Base-by-base conservation (phyloP, 371 early-diverging fungal genomes). In the Circinella minor region DNA sequence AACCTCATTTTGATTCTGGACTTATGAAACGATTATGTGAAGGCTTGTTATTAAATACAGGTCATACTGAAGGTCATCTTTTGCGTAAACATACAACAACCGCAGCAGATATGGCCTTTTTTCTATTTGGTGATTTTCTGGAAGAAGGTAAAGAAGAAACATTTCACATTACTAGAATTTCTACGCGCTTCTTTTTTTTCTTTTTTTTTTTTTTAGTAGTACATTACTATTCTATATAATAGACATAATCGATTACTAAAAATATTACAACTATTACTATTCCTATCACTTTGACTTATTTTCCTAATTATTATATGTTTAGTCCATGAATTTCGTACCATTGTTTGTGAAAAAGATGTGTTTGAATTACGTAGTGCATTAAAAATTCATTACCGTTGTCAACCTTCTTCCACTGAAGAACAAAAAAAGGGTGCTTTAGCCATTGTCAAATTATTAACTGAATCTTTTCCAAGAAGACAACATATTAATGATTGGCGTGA, bases 71-170 rank as follows among this genome's bases (percentile, higher is more conserved):
- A 65, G 92, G 93, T 47, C 85, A 87, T 49, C 82, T 89, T 18
- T 75, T 93, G 59, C 75, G 86, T 39, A 88, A 88, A 59, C 80
- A 75, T 8, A 78, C 92, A 11, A 91, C 96, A 4, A 81, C 84
- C 51, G 95, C 94, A 36, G 94, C 97, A 3, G 90, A 95, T 74
- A 83, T 90, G 36, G 95, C 97, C 6, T 96, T 96, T 75, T 88
- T 86, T 48, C 83, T 98, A 59, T 95, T 96, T 87, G 97, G 95
- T 20, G 96, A 96, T 81, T 97, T 97, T 71, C 76, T 96, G n/a
- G 91, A 95, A 79, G 95, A 98, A 85, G 88, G 88, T 80, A 74
- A 27, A 27, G n/a, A n/a, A 6, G 51, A 13, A 38, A 67, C 18
- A 61, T 49, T 59, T 8, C 49, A 49, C 49, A 49, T 49, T 8